Conservation (phyloP, 2,329 filamentous ascomycete genomes). For the Cytospora chrysosperma region DNA sequence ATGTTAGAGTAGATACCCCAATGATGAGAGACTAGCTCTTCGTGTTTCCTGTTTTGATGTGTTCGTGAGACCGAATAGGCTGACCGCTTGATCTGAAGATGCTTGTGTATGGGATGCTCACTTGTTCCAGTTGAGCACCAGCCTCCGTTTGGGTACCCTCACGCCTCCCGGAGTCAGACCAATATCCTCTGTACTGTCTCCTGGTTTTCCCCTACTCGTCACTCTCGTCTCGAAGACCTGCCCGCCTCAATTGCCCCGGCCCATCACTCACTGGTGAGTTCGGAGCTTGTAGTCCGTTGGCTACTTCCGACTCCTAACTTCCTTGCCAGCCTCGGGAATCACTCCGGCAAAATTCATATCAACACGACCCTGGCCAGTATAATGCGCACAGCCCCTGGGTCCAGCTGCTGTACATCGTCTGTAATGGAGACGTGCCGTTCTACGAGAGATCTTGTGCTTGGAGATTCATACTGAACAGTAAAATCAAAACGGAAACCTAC, state of each 20-base stretch:
- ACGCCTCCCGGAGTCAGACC: background rate
- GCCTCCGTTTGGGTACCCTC: background rate
- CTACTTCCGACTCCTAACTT: background rate
- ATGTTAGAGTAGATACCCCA: constrained; percentile 19
- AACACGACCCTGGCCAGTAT: no score
- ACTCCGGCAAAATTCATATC: no score
- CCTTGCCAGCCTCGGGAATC: no score
- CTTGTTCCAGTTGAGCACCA: no score
- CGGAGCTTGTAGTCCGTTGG: background rate
- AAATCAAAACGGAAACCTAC: no score
- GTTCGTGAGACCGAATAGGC: background rate
- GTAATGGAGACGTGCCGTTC: no score
- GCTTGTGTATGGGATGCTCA: background rate
- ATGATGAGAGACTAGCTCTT: constrained; percentile 5
- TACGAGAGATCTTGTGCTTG: no score
- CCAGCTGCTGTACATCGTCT: no score
- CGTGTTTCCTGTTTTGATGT: background rate
- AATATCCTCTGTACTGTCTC: background rate
- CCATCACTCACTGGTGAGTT: no score
- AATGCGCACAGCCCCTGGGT: no score
- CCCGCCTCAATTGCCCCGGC: no score
- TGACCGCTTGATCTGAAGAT: background rate
- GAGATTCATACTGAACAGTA: no score
- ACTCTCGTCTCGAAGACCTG: background rate
- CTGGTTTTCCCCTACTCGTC: background rate